These are phyloP conservation scores for Phytophthora macrochlamydospora DNA, from an alignment of 352 stramenopile species.

Conservation along the genomic window DNA sequence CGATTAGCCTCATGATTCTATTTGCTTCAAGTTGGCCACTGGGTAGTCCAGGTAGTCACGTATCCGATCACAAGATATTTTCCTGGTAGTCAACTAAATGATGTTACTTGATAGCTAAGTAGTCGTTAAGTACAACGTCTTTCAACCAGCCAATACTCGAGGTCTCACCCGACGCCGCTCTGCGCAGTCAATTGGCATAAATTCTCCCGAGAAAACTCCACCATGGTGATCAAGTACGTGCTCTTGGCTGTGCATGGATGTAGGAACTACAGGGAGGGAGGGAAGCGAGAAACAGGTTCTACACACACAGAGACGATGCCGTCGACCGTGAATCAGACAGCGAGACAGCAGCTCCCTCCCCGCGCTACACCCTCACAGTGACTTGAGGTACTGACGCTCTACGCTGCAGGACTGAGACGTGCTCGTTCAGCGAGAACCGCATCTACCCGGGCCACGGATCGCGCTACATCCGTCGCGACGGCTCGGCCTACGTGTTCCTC, in stretches of 20 bases:
- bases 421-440: conserved; percentile 89
- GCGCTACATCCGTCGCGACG: conserved; percentile 98
- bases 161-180: no score
- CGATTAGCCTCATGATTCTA: no score
- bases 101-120: conserved; percentile 7
- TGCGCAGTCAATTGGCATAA: conserved; percentile 76
- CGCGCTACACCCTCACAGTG: no score
- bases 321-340: neutral
- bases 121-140: conserved; percentile 48
- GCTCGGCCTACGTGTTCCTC: conserved; percentile 94
- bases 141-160: conserved; percentile 76
- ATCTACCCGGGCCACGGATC: conserved; percentile 99
- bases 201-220: conserved; percentile 89
- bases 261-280: neutral
- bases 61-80: no score
- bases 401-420: conserved; percentile 82
- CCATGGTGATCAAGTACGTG: conserved; percentile 93
- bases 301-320: neutral
- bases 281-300: neutral
- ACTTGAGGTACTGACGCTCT: no score
- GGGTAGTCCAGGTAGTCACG: no score
- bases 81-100: no score
- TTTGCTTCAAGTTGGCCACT: no score
- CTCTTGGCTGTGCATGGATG: conserved; percentile 5
- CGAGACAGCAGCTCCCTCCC: neutral